phyloP scores from a whole-genome alignment of 257 asterid genomes.

The Plantago major region DNA sequence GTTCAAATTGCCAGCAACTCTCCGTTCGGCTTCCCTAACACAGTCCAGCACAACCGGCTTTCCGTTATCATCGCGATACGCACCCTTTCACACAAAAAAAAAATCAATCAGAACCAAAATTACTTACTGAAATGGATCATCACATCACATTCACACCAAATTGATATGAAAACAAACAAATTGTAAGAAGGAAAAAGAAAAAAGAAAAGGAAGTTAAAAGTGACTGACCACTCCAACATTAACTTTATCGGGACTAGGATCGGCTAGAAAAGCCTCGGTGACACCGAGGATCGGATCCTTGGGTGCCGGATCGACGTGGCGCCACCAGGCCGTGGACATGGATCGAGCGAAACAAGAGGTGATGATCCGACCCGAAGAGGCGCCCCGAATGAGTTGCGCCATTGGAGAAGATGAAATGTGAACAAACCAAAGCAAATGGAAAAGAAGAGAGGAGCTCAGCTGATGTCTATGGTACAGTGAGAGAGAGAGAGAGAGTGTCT shows the following conservation, averaged over 20 bases:
- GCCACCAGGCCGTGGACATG: constrained; percentile 78
- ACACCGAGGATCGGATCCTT: constrained; percentile 99
- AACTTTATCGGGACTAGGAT: constrained; percentile 76
- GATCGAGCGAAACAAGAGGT: constrained; percentile 43
- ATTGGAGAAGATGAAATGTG: constrained; percentile 22
- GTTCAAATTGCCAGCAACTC: constrained; percentile 66
- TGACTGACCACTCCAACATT: constrained; percentile 92
- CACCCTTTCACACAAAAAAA: constrained; percentile 46
- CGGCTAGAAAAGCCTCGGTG: constrained; percentile 94
- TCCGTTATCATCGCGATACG: constrained; percentile 91
- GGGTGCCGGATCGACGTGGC: constrained; percentile 88
- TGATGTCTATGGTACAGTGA: not conserved
- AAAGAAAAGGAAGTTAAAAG: not conserved
- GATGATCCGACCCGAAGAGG: constrained; percentile 30
- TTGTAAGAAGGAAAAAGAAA: not conserved
- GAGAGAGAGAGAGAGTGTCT: no score
- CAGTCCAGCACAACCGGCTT: constrained; percentile 96
- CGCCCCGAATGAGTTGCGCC: constrained; percentile 50
- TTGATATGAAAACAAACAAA: constrained; percentile 3
- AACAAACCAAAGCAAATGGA: not conserved
- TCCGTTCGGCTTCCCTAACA: constrained; percentile 93
- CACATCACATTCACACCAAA: not conserved
- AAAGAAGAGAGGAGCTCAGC: not conserved
- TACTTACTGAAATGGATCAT: no score
- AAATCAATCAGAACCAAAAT: constrained; percentile 4